A percentile compares a stretch with the other conserved stretches of the same genome.
These are phyloP conservation scores for Limnanthes douglasii DNA, from an alignment of 345 rosid species.

Conservation along the genomic window DNA sequence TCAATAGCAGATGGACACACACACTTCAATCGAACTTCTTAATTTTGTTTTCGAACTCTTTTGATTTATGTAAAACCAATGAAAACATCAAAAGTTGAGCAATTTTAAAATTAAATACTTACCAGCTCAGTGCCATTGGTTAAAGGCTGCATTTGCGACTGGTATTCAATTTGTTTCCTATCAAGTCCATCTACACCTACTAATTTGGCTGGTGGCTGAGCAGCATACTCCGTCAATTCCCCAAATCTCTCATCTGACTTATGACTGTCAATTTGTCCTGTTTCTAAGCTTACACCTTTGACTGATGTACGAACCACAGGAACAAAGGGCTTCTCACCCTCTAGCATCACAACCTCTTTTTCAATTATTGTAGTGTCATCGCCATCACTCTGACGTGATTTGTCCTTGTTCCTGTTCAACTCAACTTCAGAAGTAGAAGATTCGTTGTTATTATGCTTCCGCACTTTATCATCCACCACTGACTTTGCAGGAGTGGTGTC, in stretches of 20 bases:
- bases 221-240: constrained; percentile 15
- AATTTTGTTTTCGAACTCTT: too few relatives aligned
- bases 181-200: constrained; percentile 21
- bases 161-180: constrained; percentile 14
- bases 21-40: too few relatives aligned
- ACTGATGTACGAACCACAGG: constrained; percentile 18
- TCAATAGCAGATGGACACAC: too few relatives aligned
- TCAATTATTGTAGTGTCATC: constrained; percentile 51
- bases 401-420: constrained; percentile 16
- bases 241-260: constrained; percentile 14
- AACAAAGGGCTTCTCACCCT: constrained; percentile 33
- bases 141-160: constrained; percentile 14
- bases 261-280: constrained; percentile 7
- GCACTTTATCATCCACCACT: constrained; percentile 14
- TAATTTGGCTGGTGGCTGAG: too few relatives aligned
- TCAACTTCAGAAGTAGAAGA: constrained; percentile 17
- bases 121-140: constrained; percentile 9
- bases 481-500: constrained; percentile 18
- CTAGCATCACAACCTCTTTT: constrained; percentile 57
- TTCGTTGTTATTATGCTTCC: constrained; percentile 16
- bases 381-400: constrained; percentile 20
- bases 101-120: not conserved
- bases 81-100: constrained; percentile 2
- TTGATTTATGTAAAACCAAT: too few relatives aligned
- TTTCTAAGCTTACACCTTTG: constrained; percentile 15